Conservation (phyloP, 805 yeast species). For the Nakazawaea siamensis region DNA sequence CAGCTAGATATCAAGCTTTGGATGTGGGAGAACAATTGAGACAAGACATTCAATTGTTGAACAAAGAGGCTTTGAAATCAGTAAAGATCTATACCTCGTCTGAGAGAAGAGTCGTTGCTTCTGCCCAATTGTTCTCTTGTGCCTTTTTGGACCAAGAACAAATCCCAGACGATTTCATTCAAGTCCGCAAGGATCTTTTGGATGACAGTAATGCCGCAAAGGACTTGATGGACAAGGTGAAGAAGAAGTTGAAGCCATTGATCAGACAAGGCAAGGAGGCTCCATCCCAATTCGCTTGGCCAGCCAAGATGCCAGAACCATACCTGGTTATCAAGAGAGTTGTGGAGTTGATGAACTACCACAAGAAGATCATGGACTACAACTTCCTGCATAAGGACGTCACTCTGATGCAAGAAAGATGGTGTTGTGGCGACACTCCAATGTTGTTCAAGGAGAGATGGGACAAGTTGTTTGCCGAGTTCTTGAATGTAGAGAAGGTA, state of each 20-base stretch:
- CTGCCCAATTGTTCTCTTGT: slow-evolving; percentile 83
- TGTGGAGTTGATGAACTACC: slow-evolving; percentile 91
- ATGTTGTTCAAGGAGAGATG: slow-evolving; percentile 86
- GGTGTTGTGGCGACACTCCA: slow-evolving; percentile 99
- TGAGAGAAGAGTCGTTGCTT: slow-evolving; percentile 88
- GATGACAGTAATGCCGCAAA: slow-evolving; percentile 99
- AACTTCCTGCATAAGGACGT: slow-evolving; percentile 67
- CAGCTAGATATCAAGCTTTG: slow-evolving; percentile 88
- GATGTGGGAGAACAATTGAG: slow-evolving; percentile 95
- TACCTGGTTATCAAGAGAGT: slow-evolving; percentile 89
- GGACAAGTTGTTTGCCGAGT: slow-evolving; percentile 93
- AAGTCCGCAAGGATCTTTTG: slow-evolving; percentile 79
- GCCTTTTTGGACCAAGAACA: slow-evolving; percentile 62
- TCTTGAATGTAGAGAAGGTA: slow-evolving; percentile 86
- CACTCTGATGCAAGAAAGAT: slow-evolving; percentile 57
- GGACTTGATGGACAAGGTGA: slow-evolving; percentile 94
- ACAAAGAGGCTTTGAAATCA: slow-evolving; percentile 76
- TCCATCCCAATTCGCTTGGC: slow-evolving; percentile 98
- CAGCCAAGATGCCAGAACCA: slow-evolving; percentile 96
- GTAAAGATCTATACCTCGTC: slow-evolving; percentile 86
- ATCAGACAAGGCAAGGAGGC: slow-evolving; percentile 94
- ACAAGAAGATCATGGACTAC: slow-evolving; percentile 72
- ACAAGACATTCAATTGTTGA: slow-evolving; percentile 81
- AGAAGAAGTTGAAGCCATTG: slow-evolving; percentile 90
- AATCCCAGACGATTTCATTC: slow-evolving; percentile 69